Percentiles rank a stretch among this genome's conserved stretches.
These are phyloP conservation scores for Leccinum boreale DNA, from an alignment of 768 basidiomycete genomes.

Conservation along the genomic window DNA sequence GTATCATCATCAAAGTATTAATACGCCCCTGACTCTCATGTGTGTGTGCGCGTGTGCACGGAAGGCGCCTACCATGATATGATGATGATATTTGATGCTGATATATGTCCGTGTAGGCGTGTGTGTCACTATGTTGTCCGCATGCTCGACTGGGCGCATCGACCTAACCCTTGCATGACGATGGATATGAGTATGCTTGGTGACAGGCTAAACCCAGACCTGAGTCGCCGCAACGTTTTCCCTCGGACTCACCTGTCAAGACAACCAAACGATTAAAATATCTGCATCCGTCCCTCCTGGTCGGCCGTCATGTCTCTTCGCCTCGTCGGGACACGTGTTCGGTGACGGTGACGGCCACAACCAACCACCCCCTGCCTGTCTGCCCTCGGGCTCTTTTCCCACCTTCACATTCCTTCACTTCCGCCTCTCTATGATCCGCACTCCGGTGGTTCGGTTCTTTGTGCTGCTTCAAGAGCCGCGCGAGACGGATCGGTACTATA, in stretches of 20 bases:
- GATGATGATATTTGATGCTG: no score
- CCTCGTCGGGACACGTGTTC: slow-evolving; percentile 14
- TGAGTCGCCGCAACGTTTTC: background rate
- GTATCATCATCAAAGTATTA: background rate
- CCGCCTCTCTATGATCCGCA: slow-evolving; percentile 18
- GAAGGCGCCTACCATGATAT: background rate
- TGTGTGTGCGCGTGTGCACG: background rate
- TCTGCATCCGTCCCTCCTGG: background rate
- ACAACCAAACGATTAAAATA: background rate
- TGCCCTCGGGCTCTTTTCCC: background rate
- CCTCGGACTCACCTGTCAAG: background rate
- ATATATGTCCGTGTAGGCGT: background rate
- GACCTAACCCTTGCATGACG: slow-evolving; percentile 8
- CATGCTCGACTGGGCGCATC: background rate
- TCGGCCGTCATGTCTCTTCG: background rate
- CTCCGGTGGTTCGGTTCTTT: background rate
- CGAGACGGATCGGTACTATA: slow-evolving; percentile 8
- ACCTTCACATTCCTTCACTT: slow-evolving; percentile 9
- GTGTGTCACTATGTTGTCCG: background rate
- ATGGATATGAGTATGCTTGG: background rate
- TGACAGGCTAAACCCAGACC: background rate
- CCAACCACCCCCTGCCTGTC: background rate
- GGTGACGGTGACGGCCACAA: background rate
- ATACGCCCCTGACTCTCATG: background rate
- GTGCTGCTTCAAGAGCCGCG: background rate